phyloP scores from a whole-genome alignment of 305 asterid species.

The Fraxinus xanthoxyloides region DNA sequence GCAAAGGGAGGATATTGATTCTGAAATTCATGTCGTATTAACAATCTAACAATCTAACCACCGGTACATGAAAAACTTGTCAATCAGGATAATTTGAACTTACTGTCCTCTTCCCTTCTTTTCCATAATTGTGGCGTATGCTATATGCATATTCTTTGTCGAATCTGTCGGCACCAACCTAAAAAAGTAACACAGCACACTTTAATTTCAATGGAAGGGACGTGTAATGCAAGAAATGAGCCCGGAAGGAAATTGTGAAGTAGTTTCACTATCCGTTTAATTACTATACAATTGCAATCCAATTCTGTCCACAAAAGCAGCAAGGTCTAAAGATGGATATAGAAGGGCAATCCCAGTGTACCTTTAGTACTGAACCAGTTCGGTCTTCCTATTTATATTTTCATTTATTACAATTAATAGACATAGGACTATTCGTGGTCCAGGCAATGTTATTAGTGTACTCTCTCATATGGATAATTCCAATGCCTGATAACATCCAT shows the following conservation, averaged over 20 bases:
- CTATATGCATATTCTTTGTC: slow-evolving; percentile 93
- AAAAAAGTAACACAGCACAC: slow-evolving; percentile 26
- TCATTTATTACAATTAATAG: background rate
- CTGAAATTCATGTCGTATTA: slow-evolving; percentile 7
- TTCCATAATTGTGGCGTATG: slow-evolving; percentile 92
- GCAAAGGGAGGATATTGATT: background rate
- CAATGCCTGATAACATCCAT: background rate
- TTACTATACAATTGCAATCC: background rate
- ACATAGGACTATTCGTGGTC: background rate
- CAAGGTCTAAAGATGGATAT: background rate
- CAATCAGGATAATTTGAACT: slow-evolving; percentile 29
- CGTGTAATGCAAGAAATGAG: background rate
- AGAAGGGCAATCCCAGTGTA: background rate
- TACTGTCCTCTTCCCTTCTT: slow-evolving; percentile 99
- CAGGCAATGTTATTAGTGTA: slow-evolving; percentile 4
- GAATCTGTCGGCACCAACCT: slow-evolving; percentile 95
- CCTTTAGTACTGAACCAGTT: background rate
- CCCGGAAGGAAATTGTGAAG: slow-evolving; percentile 10
- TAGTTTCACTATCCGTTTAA: background rate
- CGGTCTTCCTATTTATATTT: background rate
- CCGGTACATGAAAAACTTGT: slow-evolving; percentile 1
- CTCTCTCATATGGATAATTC: slow-evolving; percentile 2
- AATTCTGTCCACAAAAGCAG: background rate
- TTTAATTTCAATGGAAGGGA: slow-evolving; percentile 12
- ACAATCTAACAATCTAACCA: slow-evolving; percentile 9